A percentile compares a stretch with the other conserved stretches of the same genome.
Conservation (phyloP, 805 yeast genomes). For the Clavispora vitiphila region DNA sequence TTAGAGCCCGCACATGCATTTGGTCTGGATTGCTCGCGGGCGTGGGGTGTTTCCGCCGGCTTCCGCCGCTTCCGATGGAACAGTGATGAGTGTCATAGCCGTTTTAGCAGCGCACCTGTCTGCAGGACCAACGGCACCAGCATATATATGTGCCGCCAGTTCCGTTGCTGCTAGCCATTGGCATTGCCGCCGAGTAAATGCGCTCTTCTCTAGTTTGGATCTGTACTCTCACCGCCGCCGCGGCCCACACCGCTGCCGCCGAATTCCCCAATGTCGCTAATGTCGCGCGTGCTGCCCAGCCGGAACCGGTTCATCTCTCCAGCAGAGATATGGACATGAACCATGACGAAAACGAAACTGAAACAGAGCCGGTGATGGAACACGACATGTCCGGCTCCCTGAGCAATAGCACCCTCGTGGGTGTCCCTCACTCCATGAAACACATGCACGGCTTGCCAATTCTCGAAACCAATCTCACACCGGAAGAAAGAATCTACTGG, state of each 20-base stretch:
- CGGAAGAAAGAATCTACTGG: slow-evolving; percentile 78
- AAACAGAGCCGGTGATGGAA: no score
- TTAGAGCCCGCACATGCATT: no score
- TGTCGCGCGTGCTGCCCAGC: neutral
- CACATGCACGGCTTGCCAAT: slow-evolving; percentile 73
- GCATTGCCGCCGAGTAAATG: neutral
- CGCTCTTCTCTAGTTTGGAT: neutral
- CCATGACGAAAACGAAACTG: no score
- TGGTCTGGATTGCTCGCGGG: no score
- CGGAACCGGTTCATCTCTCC: no score
- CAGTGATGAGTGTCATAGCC: neutral
- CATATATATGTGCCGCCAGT: neutral
- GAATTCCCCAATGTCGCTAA: neutral
- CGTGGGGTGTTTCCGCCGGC: no score
- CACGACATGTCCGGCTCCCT: no score
- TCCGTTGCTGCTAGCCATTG: neutral
- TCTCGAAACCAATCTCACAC: slow-evolving; percentile 56
- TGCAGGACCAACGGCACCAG: neutral
- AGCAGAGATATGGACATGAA: neutral
- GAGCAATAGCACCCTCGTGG: slow-evolving; percentile 7
- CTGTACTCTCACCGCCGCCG: neutral
- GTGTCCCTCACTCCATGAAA: slow-evolving; percentile 31
- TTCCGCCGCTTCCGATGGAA: neutral
- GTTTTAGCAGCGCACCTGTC: neutral
- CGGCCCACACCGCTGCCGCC: neutral